These are phyloP conservation scores for Neurospora sp. DNA, from an alignment of 2,329 filamentous ascomycete species.

Conservation along the genomic window DNA sequence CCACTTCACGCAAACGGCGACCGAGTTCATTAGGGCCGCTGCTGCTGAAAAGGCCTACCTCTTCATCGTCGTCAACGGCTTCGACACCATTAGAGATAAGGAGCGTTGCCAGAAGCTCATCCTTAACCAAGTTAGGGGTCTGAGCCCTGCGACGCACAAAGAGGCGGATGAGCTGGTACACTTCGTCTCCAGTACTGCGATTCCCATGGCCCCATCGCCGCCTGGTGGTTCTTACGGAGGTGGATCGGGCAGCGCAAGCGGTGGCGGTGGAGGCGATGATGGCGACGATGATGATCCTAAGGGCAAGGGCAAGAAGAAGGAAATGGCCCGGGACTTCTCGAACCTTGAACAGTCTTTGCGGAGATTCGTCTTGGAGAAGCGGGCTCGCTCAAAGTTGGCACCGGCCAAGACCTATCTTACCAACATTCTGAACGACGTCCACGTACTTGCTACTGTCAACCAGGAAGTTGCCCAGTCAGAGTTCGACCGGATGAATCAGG, in stretches of 20 bases:
- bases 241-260: constrained; percentile 42
- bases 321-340: constrained; percentile 84
- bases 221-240: constrained; percentile 45
- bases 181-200: constrained; percentile 94
- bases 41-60: constrained; percentile 97
- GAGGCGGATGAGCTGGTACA: constrained; percentile 89
- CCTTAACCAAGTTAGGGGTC: constrained; percentile 71
- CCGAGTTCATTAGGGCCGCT: constrained; percentile 92
- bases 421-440: constrained; percentile 83
- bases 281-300: constrained; percentile 47
- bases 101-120: constrained; percentile 87
- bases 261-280: constrained; percentile 45
- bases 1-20: constrained; percentile 95
- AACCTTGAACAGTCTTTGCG: constrained; percentile 80
- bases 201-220: constrained; percentile 59
- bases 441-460: constrained; percentile 77
- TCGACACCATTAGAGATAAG: constrained; percentile 88
- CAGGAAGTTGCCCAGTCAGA: constrained; percentile 78
- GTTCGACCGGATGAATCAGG: constrained; percentile 69
- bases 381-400: constrained; percentile 87
- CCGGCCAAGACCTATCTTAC: constrained; percentile 91
- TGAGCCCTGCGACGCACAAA: constrained; percentile 91
- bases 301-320: constrained; percentile 77
- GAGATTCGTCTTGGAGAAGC: constrained; percentile 91
- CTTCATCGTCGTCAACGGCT: constrained; percentile 97